Evolutionary conservation across 2,329 filamentous ascomycete species (phyloP).

Genomic region (Paramyrothecium sp.): DNA sequence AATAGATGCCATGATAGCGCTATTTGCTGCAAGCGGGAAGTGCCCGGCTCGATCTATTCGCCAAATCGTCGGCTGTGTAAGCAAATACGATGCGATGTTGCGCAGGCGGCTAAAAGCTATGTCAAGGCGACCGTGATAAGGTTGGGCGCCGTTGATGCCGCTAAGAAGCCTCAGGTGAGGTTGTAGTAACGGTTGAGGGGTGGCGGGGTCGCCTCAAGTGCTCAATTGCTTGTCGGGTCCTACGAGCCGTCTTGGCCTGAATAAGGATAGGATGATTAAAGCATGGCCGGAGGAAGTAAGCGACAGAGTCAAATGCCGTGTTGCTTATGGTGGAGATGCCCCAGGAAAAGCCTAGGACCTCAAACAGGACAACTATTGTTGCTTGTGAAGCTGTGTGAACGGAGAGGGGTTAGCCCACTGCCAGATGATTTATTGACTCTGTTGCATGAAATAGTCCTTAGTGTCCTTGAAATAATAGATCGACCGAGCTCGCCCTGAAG

Average conservation of each 20-base stretch:
- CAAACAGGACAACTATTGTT: no score
- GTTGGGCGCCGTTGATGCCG: background rate
- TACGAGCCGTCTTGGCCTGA: background rate
- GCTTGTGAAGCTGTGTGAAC: no score
- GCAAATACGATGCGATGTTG: background rate
- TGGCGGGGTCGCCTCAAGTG: background rate
- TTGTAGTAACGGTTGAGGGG: background rate
- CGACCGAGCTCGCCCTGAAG: no score
- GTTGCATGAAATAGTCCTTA: no score
- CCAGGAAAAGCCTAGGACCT: no score
- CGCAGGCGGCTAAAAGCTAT: constrained; percentile 1
- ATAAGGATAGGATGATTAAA: background rate
- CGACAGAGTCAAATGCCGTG: background rate
- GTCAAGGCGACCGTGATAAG: background rate
- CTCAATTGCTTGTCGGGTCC: background rate
- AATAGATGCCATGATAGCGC: constrained; percentile 23
- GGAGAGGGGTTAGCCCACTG: no score
- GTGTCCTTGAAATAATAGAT: no score
- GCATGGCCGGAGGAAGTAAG: background rate
- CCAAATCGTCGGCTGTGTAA: no score
- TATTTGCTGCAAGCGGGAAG: constrained; percentile 1
- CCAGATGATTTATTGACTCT: no score
- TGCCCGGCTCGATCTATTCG: no score
- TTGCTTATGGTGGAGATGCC: no score
- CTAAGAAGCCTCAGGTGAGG: background rate